Evolutionary conservation across 768 basidiomycete genomes (phyloP), one percentile per base, ranked within the genome.

Genomic region (Lactarius vividus): DNA sequence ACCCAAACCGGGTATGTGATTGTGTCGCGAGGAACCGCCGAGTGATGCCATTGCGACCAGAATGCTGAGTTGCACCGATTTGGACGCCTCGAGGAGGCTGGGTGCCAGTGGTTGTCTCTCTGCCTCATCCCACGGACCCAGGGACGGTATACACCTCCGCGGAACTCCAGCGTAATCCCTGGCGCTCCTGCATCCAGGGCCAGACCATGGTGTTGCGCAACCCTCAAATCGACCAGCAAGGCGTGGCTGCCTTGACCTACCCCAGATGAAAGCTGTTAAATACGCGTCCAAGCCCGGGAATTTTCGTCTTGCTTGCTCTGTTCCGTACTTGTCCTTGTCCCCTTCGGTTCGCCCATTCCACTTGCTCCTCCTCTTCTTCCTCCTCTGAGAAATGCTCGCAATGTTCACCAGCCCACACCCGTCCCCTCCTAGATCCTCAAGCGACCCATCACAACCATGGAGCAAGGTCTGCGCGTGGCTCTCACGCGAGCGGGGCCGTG

Each of bases 401-500:
- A 49, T 63, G 31, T 44, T 67, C 62, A 18, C 66, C 62, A 28
- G 26, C n/a, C 66, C 66, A 8, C 61, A 59, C 26, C n/a, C 66
- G 16, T 9, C 61, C 13, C 13, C 66, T 29, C 33, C 61, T 52
- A 37, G 53, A 63, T 28, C 61, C 52, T 54, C 66, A 3, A 18
- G 57, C 52, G 62, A 67, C 62, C 40, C 57, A 26, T 42, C 66
- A 53, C 66, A 58, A 35, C 33, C 61, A 10, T 67, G 66, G 66
- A 40, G 39, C 28, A 67, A 63, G 52, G 61, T 67, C 61, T 62
- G 66, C 62, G 66, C 66, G 61, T 67, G 66, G 66, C 35, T 67
- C 61, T 67, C 66, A 67, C 66, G 66, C 53, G 66, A 67, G 40
- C 66, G 66, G 33, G 62, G 62, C 20, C 66, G 66, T 16, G 66